These are phyloP conservation scores for Tolypocladium ovalisporum DNA, from an alignment of 2,329 filamentous ascomycete species.

Conservation along the genomic window DNA sequence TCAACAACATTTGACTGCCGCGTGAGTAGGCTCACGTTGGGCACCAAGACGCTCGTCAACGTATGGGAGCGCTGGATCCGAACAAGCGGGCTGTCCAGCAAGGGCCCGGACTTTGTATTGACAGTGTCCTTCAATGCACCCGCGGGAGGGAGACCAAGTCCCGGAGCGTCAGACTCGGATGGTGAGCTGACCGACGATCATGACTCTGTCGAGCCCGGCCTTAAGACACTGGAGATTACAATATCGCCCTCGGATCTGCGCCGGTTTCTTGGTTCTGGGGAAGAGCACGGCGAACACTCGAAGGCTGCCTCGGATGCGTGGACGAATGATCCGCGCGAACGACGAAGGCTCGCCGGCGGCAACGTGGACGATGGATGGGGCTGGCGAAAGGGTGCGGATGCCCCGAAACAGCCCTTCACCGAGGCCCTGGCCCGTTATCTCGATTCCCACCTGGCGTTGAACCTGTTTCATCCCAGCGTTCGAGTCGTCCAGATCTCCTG, in stretches of 20 bases:
- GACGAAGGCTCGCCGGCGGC: constrained; percentile 34
- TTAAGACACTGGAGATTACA: constrained; percentile 39
- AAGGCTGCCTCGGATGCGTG: constrained; percentile 10
- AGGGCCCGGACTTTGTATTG: constrained; percentile 34
- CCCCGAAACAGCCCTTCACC: constrained; percentile 29
- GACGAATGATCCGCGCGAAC: constrained; percentile 23
- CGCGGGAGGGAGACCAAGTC: constrained; percentile 7
- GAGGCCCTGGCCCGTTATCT: constrained; percentile 39
- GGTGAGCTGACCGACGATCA: constrained; percentile 9
- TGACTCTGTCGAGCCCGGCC: constrained; percentile 12
- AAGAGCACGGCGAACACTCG: constrained; percentile 4
- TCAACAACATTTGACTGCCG: constrained; percentile 45
- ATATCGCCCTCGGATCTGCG: constrained; percentile 36
- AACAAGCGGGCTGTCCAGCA: constrained; percentile 21
- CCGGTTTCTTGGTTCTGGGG: constrained; percentile 33
- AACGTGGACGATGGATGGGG: constrained; percentile 41
- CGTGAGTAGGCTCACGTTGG: constrained; percentile 36
- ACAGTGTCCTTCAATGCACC: constrained; percentile 40
- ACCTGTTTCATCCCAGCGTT: constrained; percentile 45
- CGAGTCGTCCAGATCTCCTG: constrained; percentile 42
- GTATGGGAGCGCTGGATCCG: constrained; percentile 42
- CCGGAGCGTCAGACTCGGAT: constrained; percentile 1
- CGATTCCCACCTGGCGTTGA: constrained; percentile 39
- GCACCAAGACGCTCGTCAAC: constrained; percentile 36
- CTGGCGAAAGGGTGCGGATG: constrained; percentile 25